Evolutionary conservation across 108 stramenopile genomes (phyloP), one percentile per base, ranked within the genome.

Genomic region (Phaeodactylum tricornutum): DNA sequence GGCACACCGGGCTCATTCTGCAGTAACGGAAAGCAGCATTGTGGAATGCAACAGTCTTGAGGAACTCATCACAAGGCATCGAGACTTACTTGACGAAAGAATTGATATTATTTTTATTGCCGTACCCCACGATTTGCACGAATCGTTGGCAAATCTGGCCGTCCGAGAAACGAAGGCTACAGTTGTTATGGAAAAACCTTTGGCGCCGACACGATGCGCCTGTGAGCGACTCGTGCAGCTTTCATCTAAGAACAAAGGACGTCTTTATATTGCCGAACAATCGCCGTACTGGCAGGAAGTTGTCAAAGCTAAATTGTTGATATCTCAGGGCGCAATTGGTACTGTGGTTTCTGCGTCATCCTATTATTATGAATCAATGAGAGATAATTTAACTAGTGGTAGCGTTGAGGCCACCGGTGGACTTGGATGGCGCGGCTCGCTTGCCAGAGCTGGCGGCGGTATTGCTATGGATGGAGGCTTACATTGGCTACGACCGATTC

Each of bases 251-350:
- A 7, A 29, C 6, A 14, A n/a, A 3, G 17, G 29, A 26, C 41
- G 57, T 48, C 58, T 66, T 37, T 55, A 60, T 36, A 26, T 66
- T 8, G 54, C 65, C 33, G 65, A 66, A 39, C 65, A 66, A 47
- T 54, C 52, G 15, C 65, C 65, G 5, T 60, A 60, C 34, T 66
- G 65, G 65, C 47, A 66, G 43, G 57, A 58, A 53, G 44, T 66
- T 1, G 51, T 24, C 8, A 38, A 46, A 15, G 65, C 65, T 3
- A 40, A 53, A 31, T 8, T 32, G 29, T 37, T 66, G 44, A 33
- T 66, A 29, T 25, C 2, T 1, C 28, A 60, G 9, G 53, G 53
- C 4, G n/a, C 20, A 27, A 66, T 66, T 31, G 65, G 65, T 4
- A 43, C 29, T 1, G 2, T 66, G 1, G 47, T 66, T 3, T 40